Evolutionary conservation across 2,329 filamentous ascomycete species (phyloP).

Genomic region (Anthostomella pinea): DNA sequence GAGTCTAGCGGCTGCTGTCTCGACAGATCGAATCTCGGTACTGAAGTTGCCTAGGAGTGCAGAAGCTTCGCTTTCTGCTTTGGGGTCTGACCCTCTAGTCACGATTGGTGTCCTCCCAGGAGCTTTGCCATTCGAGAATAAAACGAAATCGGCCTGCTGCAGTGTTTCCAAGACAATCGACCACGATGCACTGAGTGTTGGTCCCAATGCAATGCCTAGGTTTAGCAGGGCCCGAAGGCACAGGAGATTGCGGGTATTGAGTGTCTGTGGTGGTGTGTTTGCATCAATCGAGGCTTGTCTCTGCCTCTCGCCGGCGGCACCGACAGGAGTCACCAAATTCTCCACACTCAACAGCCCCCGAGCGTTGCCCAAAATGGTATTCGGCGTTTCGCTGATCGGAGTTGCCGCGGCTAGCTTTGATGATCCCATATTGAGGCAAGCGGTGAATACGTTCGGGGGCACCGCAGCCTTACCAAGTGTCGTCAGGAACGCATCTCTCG

Average conservation of each 20-base stretch:
- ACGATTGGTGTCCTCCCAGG: constrained; percentile 50
- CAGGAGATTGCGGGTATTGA: constrained; percentile 86
- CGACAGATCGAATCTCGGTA: constrained; percentile 81
- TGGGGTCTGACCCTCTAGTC: constrained; percentile 44
- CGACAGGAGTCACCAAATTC: constrained; percentile 58
- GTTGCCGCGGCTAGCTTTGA: constrained; percentile 43
- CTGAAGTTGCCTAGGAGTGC: constrained; percentile 65
- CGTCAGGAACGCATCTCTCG: constrained; percentile 90
- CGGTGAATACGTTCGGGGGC: constrained; percentile 71
- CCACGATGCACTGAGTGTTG: constrained; percentile 82
- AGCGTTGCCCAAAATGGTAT: constrained; percentile 66
- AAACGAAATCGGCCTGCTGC: constrained; percentile 86
- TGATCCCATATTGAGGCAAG: constrained; percentile 51
- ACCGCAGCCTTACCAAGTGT: constrained; percentile 92
- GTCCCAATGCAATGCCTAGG: constrained; percentile 87
- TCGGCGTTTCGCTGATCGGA: constrained; percentile 48
- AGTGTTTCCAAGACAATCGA: constrained; percentile 87
- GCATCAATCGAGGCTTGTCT: constrained; percentile 59
- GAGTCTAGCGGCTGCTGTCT: constrained; percentile 79
- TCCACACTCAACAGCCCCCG: constrained; percentile 73
- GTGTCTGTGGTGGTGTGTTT: constrained; percentile 42
- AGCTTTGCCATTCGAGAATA: constrained; percentile 62
- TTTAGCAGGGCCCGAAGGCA: constrained; percentile 92
- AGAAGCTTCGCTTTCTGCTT: constrained; percentile 49
- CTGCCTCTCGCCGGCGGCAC: constrained; percentile 55